Evolutionary conservation across 805 yeast genomes (phyloP), one percentile per base, ranked within the genome.

Genomic region (Tetrapisispora iriomotensis): DNA sequence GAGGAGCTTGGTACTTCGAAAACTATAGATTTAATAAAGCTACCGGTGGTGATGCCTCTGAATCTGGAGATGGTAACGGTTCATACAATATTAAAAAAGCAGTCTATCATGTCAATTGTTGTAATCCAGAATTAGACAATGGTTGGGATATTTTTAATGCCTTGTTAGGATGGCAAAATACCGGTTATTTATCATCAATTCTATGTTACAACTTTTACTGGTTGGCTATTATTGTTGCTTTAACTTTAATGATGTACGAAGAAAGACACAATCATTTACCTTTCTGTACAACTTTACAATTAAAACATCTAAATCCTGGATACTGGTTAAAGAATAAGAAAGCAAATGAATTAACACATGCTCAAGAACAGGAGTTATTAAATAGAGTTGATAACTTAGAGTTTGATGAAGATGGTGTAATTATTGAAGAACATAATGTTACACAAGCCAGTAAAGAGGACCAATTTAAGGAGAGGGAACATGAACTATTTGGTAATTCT

Each of bases 131-230:
- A 62, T 69, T 72, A 43, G 90, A 82, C 64, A 78, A 80, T 51
- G 97, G 96, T 67, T 90, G 97, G 97, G 95, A 87, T 74, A 79
- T 90, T 45, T 90, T 90, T 73, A 90, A 90, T 58, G 85, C 96
- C 21, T 63, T 90, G 41, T 69, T 90, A 47, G 98, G 97, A 46
- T 90, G 98, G 98, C 95, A 87, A 68, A 90, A 90, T 66, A 75
- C 95, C 39, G 97, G 96, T 43, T 86, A 95, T 48, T 74, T 84
- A 59, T 95, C 96, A 41, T 85, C 96, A 5, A 88, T 90, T 43
- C 66, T 90, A 39, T 75, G 88, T 36, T 90, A 90, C 71, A 87
- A 86, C 66, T 48, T 81, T 46, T 90, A 90, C 70, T 90, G 98
- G 98, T 51, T 88, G 39, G 61, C 65, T 29, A 59, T 86, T 40